These are phyloP conservation scores for Heimioporus retisporus DNA, from an alignment of 1,284 basidiomycete genomes.

Conservation along the genomic window DNA sequence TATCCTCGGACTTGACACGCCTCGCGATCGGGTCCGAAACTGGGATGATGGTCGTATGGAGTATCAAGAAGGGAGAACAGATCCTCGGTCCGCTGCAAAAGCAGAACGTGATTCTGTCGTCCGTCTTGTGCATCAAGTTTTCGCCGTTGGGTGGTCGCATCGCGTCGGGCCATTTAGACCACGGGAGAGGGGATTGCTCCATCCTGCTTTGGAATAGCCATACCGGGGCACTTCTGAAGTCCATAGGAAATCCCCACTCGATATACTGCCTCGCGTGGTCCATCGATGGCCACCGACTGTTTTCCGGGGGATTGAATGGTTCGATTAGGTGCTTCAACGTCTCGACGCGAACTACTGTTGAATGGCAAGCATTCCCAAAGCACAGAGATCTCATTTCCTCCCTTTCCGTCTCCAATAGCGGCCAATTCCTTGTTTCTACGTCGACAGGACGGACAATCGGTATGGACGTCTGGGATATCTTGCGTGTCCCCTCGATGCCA, in stretches of 20 bases:
- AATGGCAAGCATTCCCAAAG: slow-evolving; percentile 5
- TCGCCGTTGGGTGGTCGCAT: slow-evolving; percentile 20
- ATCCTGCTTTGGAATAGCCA: background rate
- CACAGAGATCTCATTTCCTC: slow-evolving; percentile 4
- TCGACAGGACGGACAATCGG: slow-evolving; percentile 10
- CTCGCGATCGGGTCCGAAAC: slow-evolving; percentile 3
- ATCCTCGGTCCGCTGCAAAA: background rate
- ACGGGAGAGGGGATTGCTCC: background rate
- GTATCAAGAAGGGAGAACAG: background rate
- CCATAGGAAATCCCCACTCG: background rate
- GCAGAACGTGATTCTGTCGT: background rate
- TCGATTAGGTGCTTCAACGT: slow-evolving; percentile 2
- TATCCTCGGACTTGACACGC: slow-evolving; percentile 7
- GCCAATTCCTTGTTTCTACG: slow-evolving; percentile 18
- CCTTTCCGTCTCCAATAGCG: slow-evolving; percentile 12
- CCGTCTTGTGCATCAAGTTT: slow-evolving; percentile 22
- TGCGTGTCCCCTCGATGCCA: too few relatives aligned
- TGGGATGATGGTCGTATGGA: slow-evolving; percentile 7
- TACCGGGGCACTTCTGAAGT: background rate
- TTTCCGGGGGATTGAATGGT: slow-evolving; percentile 12
- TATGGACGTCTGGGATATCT: slow-evolving; percentile 24
- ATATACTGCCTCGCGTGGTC: slow-evolving; percentile 22
- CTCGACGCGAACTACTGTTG: background rate
- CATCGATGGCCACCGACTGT: slow-evolving; percentile 12
- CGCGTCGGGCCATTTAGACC: slow-evolving; percentile 17